These are phyloP conservation scores for Calonectria pteridis DNA, from an alignment of 2,329 filamentous ascomycete species.

Conservation along the genomic window DNA sequence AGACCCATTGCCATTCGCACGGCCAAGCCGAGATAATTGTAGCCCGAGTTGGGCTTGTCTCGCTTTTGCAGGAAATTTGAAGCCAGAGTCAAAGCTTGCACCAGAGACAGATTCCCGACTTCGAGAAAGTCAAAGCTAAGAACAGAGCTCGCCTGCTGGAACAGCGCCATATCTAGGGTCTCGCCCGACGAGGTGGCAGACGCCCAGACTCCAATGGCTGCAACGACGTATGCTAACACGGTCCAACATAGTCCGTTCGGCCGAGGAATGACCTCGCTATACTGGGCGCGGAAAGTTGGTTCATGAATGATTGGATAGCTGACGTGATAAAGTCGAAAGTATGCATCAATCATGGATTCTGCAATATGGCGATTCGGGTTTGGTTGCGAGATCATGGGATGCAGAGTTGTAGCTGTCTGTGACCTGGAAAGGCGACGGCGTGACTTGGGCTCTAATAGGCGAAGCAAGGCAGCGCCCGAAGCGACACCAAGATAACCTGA, in stretches of 20 bases:
- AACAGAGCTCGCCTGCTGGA: constrained; percentile 47
- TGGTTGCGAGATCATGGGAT: constrained; percentile 43
- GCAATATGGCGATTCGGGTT: constrained; percentile 50
- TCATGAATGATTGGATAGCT: constrained; percentile 62
- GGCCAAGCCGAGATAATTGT: constrained; percentile 65
- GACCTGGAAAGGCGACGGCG: constrained; percentile 38
- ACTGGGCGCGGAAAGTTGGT: constrained; percentile 56
- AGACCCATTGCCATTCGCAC: constrained; percentile 63
- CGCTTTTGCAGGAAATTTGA: constrained; percentile 65
- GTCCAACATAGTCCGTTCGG: constrained; percentile 49
- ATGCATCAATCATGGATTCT: constrained; percentile 48
- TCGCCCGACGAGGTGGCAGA: constrained; percentile 38
- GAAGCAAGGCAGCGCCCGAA: constrained; percentile 59
- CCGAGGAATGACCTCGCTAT: constrained; percentile 49
- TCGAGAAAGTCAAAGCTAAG: constrained; percentile 59
- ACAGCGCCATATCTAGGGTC: constrained; percentile 45
- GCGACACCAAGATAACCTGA: constrained; percentile 60
- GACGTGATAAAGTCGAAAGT: constrained; percentile 59
- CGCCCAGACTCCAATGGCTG: constrained; percentile 53
- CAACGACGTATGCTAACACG: constrained; percentile 50
- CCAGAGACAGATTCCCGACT: constrained; percentile 57
- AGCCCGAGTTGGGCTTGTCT: constrained; percentile 64
- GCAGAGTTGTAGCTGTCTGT: constrained; percentile 15
- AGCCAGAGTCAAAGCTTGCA: constrained; percentile 59
- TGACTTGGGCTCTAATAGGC: constrained; percentile 50